Conservation (phyloP, 371 early-diverging fungal species). For the Apophysomyces ossiformis region DNA sequence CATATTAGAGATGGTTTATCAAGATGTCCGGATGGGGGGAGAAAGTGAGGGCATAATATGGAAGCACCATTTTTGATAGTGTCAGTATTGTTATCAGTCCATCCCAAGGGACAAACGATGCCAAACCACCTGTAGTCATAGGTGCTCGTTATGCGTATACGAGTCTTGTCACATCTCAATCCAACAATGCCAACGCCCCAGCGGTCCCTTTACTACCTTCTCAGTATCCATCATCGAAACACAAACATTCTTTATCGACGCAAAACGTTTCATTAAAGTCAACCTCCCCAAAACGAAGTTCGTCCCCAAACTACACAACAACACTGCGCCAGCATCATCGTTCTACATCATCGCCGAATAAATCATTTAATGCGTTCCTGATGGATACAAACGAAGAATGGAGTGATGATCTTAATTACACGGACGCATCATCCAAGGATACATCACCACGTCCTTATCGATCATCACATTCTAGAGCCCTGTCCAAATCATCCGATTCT, state of each 20-base stretch:
- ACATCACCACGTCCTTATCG: conserved; percentile 10
- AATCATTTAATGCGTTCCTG: conserved; percentile 52
- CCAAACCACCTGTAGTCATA: conserved; percentile 28
- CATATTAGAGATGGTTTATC: background rate
- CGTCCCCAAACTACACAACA: conserved; percentile 10
- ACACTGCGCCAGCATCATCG: conserved; percentile 25
- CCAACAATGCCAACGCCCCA: background rate
- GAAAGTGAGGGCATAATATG: conserved; percentile 12
- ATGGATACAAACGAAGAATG: conserved; percentile 61
- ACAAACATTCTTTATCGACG: background rate
- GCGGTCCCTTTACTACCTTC: conserved; percentile 18
- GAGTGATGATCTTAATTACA: conserved; percentile 46
- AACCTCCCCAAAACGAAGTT: conserved; percentile 12
- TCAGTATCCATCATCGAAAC: conserved; percentile 18
- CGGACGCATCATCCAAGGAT: background rate
- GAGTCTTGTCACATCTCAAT: conserved; percentile 35
- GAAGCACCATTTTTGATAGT: conserved; percentile 23
- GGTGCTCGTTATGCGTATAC: conserved; percentile 54
- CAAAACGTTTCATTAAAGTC: background rate
- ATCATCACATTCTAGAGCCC: background rate
- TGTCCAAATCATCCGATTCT: conserved; percentile 2
- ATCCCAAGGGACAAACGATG: conserved; percentile 11
- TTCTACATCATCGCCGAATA: conserved; percentile 40
- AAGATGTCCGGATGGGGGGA: background rate
- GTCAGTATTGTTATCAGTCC: conserved; percentile 37